Percentiles rank a stretch among this genome's conserved stretches.
Evolutionary conservation across 768 basidiomycete genomes (phyloP).

Genomic region (Sporobolomyces pararoseus): DNA sequence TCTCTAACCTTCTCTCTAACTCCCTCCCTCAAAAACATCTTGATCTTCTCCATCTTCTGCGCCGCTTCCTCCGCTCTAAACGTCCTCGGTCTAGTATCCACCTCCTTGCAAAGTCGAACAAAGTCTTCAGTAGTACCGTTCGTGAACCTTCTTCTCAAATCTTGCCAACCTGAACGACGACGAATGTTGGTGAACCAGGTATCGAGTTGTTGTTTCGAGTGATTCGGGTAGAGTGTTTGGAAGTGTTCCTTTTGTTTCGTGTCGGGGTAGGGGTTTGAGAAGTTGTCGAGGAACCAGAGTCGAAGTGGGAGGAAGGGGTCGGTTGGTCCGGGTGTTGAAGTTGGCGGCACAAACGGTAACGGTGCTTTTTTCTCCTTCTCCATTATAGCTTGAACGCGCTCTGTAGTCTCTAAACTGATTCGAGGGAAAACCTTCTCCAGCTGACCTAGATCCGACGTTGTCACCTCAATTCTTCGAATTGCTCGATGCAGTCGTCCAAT

Average conservation of each 20-base stretch:
- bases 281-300: slow-evolving; percentile 23
- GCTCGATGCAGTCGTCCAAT: no score
- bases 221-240: slow-evolving; percentile 4
- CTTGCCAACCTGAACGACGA: slow-evolving; percentile 30
- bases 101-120: neutral
- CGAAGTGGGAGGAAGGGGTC: slow-evolving; percentile 25
- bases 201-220: slow-evolving; percentile 23
- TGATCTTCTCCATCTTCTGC: slow-evolving; percentile 1
- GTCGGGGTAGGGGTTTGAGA: slow-evolving; percentile 27
- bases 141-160: slow-evolving; percentile 9
- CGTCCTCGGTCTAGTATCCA: neutral
- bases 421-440: no score
- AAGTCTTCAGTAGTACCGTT: neutral
- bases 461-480: no score
- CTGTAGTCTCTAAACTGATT: no score
- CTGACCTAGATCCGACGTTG: no score
- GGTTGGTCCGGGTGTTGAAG: neutral
- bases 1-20: slow-evolving; percentile 9
- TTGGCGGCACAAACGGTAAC: neutral
- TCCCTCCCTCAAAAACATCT: slow-evolving; percentile 13
- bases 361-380: no score
- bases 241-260: slow-evolving; percentile 1
- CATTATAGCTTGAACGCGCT: no score
- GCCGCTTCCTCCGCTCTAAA: neutral
- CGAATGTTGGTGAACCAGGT: slow-evolving; percentile 38